phyloP scores from a whole-genome alignment of 2,329 filamentous ascomycete species.

The Ascomycota sp. region DNA sequence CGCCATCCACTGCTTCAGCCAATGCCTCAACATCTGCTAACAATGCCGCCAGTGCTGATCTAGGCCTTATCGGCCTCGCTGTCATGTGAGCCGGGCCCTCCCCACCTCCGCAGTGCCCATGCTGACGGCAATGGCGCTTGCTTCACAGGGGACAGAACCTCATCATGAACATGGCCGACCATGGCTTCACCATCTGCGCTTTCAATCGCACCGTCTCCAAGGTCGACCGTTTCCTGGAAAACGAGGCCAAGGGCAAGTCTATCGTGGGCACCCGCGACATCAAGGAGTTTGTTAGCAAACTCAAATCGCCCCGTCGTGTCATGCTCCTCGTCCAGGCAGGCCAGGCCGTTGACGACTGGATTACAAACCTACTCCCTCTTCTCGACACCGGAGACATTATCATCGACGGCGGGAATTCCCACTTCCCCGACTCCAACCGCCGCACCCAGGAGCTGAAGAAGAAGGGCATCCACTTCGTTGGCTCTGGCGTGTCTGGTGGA shows the following conservation, averaged over 20 bases:
- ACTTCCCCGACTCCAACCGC: conserved; percentile 98
- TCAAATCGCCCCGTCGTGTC: conserved; percentile 90
- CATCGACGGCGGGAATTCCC: conserved; percentile 95
- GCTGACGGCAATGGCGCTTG: conserved; percentile 1
- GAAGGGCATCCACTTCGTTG: conserved; percentile 92
- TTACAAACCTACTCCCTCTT: conserved; percentile 76
- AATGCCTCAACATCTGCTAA: conserved; percentile 28
- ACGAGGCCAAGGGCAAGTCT: conserved; percentile 89
- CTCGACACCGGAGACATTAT: conserved; percentile 85
- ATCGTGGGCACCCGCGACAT: conserved; percentile 84
- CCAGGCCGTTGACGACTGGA: conserved; percentile 96
- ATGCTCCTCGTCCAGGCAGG: conserved; percentile 99
- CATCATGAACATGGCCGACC: conserved; percentile 75
- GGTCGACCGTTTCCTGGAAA: conserved; percentile 83
- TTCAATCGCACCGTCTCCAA: conserved; percentile 98
- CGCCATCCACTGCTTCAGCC: conserved; percentile 9
- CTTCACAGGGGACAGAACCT: conserved; percentile 52
- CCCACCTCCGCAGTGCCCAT: conserved; percentile 1
- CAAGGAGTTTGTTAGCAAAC: conserved; percentile 87
- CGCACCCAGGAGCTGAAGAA: conserved; percentile 67
- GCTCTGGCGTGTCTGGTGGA: conserved; percentile 93
- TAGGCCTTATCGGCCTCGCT: conserved; percentile 82
- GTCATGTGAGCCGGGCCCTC: conserved; percentile 42
- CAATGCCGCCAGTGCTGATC: conserved; percentile 50
- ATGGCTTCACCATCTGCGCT: conserved; percentile 90